These are phyloP conservation scores for Ogataea glucozyma DNA, from an alignment of 805 yeast genomes.

Conservation along the genomic window DNA sequence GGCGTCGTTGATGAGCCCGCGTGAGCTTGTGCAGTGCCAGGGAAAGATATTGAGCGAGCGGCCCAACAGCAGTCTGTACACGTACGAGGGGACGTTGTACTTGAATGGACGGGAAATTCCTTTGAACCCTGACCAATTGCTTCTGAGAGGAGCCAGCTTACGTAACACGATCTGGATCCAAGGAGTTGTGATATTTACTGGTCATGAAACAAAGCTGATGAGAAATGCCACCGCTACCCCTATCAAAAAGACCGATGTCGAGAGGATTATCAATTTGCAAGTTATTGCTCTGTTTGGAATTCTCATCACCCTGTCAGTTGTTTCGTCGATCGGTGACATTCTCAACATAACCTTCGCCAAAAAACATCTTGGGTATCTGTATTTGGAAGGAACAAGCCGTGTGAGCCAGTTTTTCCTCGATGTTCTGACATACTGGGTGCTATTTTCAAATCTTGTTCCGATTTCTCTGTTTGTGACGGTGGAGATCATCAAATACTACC, in stretches of 20 bases:
- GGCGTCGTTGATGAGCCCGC: slow-evolving; percentile 64
- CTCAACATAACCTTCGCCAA: slow-evolving; percentile 60
- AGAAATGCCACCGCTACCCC: slow-evolving; percentile 99
- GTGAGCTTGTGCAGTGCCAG: slow-evolving; percentile 50
- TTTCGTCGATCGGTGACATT: slow-evolving; percentile 88
- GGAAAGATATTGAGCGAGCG: slow-evolving; percentile 80
- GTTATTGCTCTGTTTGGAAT: slow-evolving; percentile 85
- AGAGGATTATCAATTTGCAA: slow-evolving; percentile 89
- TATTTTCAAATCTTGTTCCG: slow-evolving; percentile 96
- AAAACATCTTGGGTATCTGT: slow-evolving; percentile 59
- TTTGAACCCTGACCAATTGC: slow-evolving; percentile 84
- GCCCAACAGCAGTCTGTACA: slow-evolving; percentile 91
- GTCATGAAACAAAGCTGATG: slow-evolving; percentile 98
- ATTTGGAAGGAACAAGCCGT: slow-evolving; percentile 65
- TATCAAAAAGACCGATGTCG: slow-evolving; percentile 95
- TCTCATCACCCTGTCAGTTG: slow-evolving; percentile 68
- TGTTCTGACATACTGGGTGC: slow-evolving; percentile 90
- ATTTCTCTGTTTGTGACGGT: slow-evolving; percentile 95
- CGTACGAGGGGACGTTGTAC: slow-evolving; percentile 85
- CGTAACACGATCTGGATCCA: slow-evolving; percentile 95
- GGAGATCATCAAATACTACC: slow-evolving; percentile 92
- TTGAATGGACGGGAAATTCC: slow-evolving; percentile 64
- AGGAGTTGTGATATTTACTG: slow-evolving; percentile 92
- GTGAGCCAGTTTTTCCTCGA: slow-evolving; percentile 80
- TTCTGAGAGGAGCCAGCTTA: slow-evolving; percentile 92